Evolutionary conservation across 1,284 basidiomycete genomes (phyloP).

Genomic region (Pisolithus thermaeus): DNA sequence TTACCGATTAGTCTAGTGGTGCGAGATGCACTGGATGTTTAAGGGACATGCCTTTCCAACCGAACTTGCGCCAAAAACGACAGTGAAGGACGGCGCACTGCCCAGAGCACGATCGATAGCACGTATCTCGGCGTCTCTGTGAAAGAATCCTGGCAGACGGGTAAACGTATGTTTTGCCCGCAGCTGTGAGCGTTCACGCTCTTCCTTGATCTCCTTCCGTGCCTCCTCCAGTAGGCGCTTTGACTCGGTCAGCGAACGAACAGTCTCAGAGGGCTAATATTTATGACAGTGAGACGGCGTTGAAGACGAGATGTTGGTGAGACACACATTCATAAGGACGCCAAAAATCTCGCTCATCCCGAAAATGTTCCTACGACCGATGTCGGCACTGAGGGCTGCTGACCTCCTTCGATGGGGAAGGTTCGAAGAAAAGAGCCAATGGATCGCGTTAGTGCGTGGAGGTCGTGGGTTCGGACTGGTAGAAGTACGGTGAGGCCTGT

Average conservation of each 20-base stretch:
- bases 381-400: conserved; percentile 50
- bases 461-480: conserved; percentile 22
- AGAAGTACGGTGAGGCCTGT: conserved; percentile 19
- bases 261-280: conserved; percentile 65
- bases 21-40: conserved; percentile 1
- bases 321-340: conserved; percentile 67
- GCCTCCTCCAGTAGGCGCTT: conserved; percentile 70
- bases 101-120: conserved; percentile 59
- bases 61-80: conserved; percentile 75
- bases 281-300: conserved; percentile 6
- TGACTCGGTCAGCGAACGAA: conserved; percentile 75
- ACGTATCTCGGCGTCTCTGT: conserved; percentile 58
- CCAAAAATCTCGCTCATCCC: conserved; percentile 73
- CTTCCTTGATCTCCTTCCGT: conserved; percentile 63
- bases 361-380: conserved; percentile 66
- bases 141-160: conserved; percentile 65
- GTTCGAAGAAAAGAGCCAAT: conserved; percentile 70
- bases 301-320: conserved; percentile 2
- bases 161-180: conserved; percentile 75
- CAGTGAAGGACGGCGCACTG: conserved; percentile 71
- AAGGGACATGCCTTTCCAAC: conserved; percentile 63
- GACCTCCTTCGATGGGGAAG: conserved; percentile 54
- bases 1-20: conserved; percentile 5
- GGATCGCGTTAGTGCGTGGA: conserved; percentile 32
- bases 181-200: conserved; percentile 56